Base-by-base conservation (phyloP, 345 rosid species). In the Capsella bursapastoris region DNA sequence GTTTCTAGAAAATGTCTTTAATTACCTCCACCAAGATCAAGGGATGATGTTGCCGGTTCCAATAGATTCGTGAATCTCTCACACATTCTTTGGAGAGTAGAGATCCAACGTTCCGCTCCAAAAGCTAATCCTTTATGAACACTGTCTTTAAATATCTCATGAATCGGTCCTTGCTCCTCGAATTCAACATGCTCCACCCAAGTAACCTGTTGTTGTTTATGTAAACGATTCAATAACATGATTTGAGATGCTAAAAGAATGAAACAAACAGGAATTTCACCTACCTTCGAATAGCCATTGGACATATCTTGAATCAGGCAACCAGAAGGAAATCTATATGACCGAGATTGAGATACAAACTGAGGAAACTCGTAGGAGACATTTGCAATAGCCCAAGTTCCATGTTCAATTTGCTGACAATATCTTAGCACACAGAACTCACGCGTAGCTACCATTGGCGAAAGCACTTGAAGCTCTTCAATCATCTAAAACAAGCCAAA, bases 241-340 rank as follows among this genome's bases (percentile, higher is more conserved):
- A 10, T 49, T 16, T 2, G 4, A 53, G 31, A 67, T 56, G 43
- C 57, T 71, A 38, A 67, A 55, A 29, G 14, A 10, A 52, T n/a
- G n/a, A 60, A 63, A 59, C 22, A 60, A 32, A 28, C 27, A 43
- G 7, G 71, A 62, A 2, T 5, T 71, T 48, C 66, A 66, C 70
- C 65, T n/a, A 94, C 98, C 96, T 92, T 90, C 51, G 92, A 92
- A 84, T 90, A 95, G 8, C 97, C 99, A 67, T 92, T 88, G 58
- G 97, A 93, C 85, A 92, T 83, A 81, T 90, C 96, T 74, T 95
- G 92, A 77, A 95, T 87, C 83, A 95, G 84, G 84, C 97, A 89
- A 32, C 99, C 99, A 38, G 99, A 95, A 68, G 99, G 99, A 72
- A 87, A 87, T 77, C 85, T 79, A 70, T 78, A 81, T 41, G 83